Percentiles rank a stretch among this genome's conserved stretches.
These are phyloP conservation scores for Verticillium isaacii DNA, from an alignment of 2,329 filamentous ascomycete species.

Conservation along the genomic window DNA sequence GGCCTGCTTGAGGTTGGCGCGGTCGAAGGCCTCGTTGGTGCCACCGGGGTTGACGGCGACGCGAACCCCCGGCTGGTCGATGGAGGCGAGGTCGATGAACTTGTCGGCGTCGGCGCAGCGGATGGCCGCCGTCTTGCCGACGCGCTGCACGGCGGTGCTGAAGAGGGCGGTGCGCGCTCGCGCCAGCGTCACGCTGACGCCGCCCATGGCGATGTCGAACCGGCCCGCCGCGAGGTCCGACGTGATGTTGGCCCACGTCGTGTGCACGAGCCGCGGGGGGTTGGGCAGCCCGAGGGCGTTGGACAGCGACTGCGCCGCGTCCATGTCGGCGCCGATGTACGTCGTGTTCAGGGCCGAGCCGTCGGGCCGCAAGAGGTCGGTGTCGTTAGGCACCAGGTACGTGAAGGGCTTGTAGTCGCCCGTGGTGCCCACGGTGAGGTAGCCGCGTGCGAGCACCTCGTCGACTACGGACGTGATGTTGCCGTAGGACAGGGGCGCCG, in stretches of 20 bases:
- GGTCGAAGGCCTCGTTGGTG: slow-evolving; percentile 12
- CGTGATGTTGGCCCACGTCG: slow-evolving; percentile 8
- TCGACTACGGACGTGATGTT: slow-evolving; percentile 10
- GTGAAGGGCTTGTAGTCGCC: slow-evolving; percentile 13
- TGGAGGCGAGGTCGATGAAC: slow-evolving; percentile 7
- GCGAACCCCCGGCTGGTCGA: slow-evolving; percentile 6
- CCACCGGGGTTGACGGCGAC: slow-evolving; percentile 10
- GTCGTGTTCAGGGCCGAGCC: slow-evolving; percentile 8
- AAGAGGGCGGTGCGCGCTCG: slow-evolving; percentile 6
- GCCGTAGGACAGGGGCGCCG: neutral
- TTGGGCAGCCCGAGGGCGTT: slow-evolving; percentile 9
- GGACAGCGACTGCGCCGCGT: slow-evolving; percentile 10
- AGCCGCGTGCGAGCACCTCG: slow-evolving; percentile 6
- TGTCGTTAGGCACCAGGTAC: slow-evolving; percentile 7
- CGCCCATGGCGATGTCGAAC: slow-evolving; percentile 12
- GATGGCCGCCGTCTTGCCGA: slow-evolving; percentile 11
- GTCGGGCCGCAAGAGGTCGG: neutral
- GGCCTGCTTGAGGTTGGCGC: slow-evolving; percentile 7
- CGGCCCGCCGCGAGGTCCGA: slow-evolving; percentile 6
- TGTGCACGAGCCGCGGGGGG: slow-evolving; percentile 5
- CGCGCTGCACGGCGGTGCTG: slow-evolving; percentile 7
- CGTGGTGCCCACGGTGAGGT: slow-evolving; percentile 10
- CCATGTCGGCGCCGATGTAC: slow-evolving; percentile 11
- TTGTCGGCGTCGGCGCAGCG: slow-evolving; percentile 8
- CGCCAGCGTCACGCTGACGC: slow-evolving; percentile 8